Conservation (phyloP, 441 rosid species). For the Pelargonium australe region DNA sequence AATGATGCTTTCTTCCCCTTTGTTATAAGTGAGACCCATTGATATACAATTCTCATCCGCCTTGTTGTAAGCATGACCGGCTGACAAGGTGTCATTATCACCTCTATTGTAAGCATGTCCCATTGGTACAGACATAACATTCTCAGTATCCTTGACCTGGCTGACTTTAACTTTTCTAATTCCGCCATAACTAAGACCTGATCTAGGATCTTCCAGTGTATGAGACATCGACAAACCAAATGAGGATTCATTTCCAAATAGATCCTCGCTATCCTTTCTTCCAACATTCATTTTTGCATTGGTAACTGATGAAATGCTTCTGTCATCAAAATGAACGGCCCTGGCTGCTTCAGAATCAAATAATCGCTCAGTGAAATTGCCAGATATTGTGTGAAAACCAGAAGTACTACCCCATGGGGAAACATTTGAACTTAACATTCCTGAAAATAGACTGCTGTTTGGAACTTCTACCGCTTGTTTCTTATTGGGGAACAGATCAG, state of each 20-base stretch:
- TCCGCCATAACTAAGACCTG: constrained; percentile 42
- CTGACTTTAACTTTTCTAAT: constrained; percentile 51
- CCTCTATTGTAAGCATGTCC: constrained; percentile 34
- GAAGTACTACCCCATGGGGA: constrained; percentile 48
- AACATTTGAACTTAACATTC: constrained; percentile 29
- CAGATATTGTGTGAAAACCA: constrained; percentile 42
- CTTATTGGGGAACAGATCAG: constrained; percentile 52
- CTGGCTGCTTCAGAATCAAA: constrained; percentile 48
- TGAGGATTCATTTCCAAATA: constrained; percentile 39
- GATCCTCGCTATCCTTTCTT: constrained; percentile 37
- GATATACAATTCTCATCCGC: constrained; percentile 24
- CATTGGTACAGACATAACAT: constrained; percentile 34
- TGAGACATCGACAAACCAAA: constrained; percentile 57
- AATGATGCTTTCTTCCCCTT: constrained; percentile 22
- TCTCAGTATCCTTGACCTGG: constrained; percentile 46
- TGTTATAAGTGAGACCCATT: constrained; percentile 26
- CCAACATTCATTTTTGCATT: constrained; percentile 32
- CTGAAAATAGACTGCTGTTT: constrained; percentile 31
- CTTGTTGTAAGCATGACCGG: constrained; percentile 26
- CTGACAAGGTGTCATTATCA: constrained; percentile 30
- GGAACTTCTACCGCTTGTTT: constrained; percentile 49
- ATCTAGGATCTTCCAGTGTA: constrained; percentile 38
- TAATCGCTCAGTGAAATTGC: constrained; percentile 42
- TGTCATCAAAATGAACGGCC: constrained; percentile 43
- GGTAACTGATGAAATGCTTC: constrained; percentile 36